Evolutionary conservation across 768 basidiomycete species (phyloP), one percentile per base, ranked within the genome.

Genomic region (Astraeus odoratus): DNA sequence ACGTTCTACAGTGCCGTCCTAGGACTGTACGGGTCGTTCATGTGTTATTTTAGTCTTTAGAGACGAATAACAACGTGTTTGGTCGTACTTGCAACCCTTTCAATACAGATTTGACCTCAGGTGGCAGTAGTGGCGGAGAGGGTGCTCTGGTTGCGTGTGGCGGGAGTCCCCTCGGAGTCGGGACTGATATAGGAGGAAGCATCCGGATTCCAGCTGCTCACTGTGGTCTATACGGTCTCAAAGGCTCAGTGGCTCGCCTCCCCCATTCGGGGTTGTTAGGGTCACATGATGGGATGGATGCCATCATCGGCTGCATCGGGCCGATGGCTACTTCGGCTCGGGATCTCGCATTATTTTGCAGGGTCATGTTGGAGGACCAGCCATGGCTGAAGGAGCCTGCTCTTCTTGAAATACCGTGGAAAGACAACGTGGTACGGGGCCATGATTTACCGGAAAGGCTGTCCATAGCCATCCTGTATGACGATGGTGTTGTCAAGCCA

Each of bases 61-160:
- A 79, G 42, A 75, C 72, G 20, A 67, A 77, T 53, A 78, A 75
- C 49, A 74, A 77, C 39, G 41, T 64, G 15, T 66, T 62, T 45
- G 92, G 90, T 0, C 71, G 77, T 18, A 76, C 84, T 1, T 61
- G 70, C 15, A 92, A 92, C 57, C 92, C 92, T 0, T 72, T 69
- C 61, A 77, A 77, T 57, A 66, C 67, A 39, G 57, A 56, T 1
- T 52, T 71, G 29, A 70, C 69, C 20, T 52, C 63, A 12, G 74
- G 74, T 29, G 74, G 75, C 19, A 75, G 72, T 40, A 72, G 70
- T 24, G 74, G 74, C 27, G 74, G 74, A 24, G 74, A 76, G 50
- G 61, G 67, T 24, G 72, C 75, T 5, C 54, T 76, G 10, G 57
- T 76, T 34, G 69, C 73, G 24, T 57, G 67, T 23, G 63, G 65